Conservation (phyloP, 2,329 filamentous ascomycete species). For the Chaetomium sp. region DNA sequence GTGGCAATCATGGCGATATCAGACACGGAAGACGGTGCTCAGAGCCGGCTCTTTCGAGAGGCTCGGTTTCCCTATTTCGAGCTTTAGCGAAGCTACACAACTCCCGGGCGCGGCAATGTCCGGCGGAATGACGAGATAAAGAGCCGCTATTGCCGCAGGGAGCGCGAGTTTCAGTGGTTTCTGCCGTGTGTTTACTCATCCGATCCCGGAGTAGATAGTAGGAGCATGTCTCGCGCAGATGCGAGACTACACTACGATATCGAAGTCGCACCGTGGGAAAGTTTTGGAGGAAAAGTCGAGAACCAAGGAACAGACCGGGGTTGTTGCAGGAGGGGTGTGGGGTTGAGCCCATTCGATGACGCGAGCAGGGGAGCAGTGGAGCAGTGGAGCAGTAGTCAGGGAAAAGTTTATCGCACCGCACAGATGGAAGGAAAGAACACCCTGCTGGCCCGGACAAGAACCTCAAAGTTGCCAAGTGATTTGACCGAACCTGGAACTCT, state of each 20-base stretch:
- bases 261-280: not conserved
- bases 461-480: not conserved
- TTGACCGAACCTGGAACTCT: not conserved
- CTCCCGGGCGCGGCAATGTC: constrained; percentile 18
- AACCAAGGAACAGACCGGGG: constrained; percentile 2
- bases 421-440: constrained; percentile 14
- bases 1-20: constrained; percentile 21
- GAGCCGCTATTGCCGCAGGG: constrained; percentile 5
- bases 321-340: constrained; percentile 3
- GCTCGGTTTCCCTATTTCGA: not conserved
- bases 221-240: not conserved
- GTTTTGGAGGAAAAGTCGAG: not conserved
- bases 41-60: constrained; percentile 20
- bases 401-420: constrained; percentile 23
- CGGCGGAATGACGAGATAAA: constrained; percentile 18
- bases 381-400: not conserved
- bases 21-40: constrained; percentile 20
- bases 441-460: not conserved
- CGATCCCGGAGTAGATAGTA: not conserved
- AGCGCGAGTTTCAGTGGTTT: not conserved
- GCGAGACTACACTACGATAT: not conserved
- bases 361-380: constrained; percentile 5
- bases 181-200: constrained; percentile 2
- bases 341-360: constrained; percentile 15
- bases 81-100: constrained; percentile 26